phyloP scores from a whole-genome alignment of 2,329 filamentous ascomycete species.

The Aspergillus glaucus region DNA sequence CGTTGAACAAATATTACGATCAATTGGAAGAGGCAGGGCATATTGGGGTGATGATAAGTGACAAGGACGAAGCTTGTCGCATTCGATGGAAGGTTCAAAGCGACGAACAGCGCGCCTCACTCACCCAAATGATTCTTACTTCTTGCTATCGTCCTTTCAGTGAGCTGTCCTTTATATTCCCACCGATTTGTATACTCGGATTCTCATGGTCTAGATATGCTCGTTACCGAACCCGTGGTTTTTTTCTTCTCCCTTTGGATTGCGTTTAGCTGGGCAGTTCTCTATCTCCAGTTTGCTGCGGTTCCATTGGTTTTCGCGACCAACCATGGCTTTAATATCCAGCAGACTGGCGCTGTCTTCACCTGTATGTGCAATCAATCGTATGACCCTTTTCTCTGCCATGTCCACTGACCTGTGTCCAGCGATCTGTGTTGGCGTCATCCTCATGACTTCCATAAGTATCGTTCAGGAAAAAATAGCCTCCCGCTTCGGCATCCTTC shows the following conservation, averaged over 20 bases:
- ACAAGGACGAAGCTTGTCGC: conserved; percentile 36
- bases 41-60: conserved; percentile 47
- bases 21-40: conserved; percentile 61
- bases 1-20: conserved; percentile 74
- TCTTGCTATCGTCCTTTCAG: conserved; percentile 73
- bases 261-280: conserved; percentile 79
- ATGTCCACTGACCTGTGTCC: not conserved
- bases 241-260: conserved; percentile 81
- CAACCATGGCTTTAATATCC: conserved; percentile 61
- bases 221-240: conserved; percentile 59
- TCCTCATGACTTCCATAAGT: conserved; percentile 61
- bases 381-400: too few species aligned
- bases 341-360: conserved; percentile 68
- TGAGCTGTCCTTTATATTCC: conserved; percentile 18
- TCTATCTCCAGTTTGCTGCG: conserved; percentile 78
- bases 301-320: conserved; percentile 69
- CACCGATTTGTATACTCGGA: not conserved
- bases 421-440: conserved; percentile 62
- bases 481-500: conserved; percentile 42
- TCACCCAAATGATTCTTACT: conserved; percentile 63
- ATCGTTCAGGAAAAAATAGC: conserved; percentile 66
- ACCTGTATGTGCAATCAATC: conserved; percentile 29
- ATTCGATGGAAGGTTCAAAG: conserved; percentile 74
- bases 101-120: conserved; percentile 66
- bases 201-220: conserved; percentile 36